Evolutionary conservation across 768 basidiomycete species (phyloP), one percentile per base, ranked within the genome.

Genomic region (Russula compacta): DNA sequence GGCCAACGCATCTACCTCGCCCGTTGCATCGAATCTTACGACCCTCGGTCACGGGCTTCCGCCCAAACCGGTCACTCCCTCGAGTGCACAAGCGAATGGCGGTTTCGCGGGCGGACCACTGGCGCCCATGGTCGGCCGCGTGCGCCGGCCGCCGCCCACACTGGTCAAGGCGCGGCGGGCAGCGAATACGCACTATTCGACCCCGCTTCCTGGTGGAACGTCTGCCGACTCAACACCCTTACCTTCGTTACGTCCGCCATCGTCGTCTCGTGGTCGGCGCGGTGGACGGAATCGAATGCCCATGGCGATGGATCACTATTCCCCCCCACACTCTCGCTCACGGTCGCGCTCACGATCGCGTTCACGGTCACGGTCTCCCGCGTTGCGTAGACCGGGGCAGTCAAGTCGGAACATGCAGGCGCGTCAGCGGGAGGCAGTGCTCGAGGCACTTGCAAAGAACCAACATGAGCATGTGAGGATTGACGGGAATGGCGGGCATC

Each of bases 391-490:
- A 50, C 75, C 76, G n/a, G 73, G 74, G 2, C 72, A 74, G 19
- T 67, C 72, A 35, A 66, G 69, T 33, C 63, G 68, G 39, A 66
- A 66, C 39, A 65, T 67, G 64, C 71, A 69, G 64, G 64, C 65
- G 69, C 69, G 69, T 63, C 69, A 73, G 66, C 68, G 73, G 64
- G 69, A 71, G 56, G 68, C 56, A 38, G 75, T 85, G 7, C 63
- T 80, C 46, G 77, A 78, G 40, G 79, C 75, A 66, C 76, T 92
- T 46, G 77, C 78, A 64, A 74, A 74, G 69, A 91, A 86, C 62
- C 84, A 83, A 51, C 76, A 77, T 63, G 86, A 89, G 15, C 81
- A 91, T 72, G 77, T 90, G 47, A 78, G 77, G 63, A 72, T 92
- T 15, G 80, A 81, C 54, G 75, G 78, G 12, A 75, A 77, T 49